Base-by-base conservation (phyloP, 352 stramenopile genomes). In the Pythium rishiriense region DNA sequence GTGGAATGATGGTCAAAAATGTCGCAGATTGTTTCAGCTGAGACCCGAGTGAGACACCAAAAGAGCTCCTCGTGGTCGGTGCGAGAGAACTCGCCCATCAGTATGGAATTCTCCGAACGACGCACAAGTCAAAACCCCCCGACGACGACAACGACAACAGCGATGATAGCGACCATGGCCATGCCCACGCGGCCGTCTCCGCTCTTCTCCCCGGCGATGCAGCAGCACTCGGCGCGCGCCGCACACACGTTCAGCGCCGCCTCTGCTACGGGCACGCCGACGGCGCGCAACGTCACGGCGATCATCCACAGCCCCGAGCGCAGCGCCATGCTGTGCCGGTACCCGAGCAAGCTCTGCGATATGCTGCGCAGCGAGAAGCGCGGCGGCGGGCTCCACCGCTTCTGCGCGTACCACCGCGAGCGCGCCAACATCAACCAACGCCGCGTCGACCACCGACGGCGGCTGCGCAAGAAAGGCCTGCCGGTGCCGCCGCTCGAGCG, bases 301-400 rank as follows among this genome's bases (percentile, higher is more conserved):
- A 62, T 62, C 11, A 62, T 67, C 31, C 49, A 67, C 51, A 67
- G 50, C 50, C 49, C 60, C 28, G 39, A 61, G 43, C 60, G 60
- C 60, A 61, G 49, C 42, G 31, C 60, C 19, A 54, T 67, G 62
- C 58, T 66, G 8, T 75, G 68, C 52, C 64, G 62, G 25, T 76
- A 76, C 46, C 60, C 69, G 17, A 72, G 58, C 62, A 76, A 76
- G 54, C 54, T 70, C n/a, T 76, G 69, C 54, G 58, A 68, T 46
- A 76, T 71, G 35, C n/a, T 70, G 14, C 69, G 69, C 24, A 71
- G 54, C 26, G 58, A 71, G 19, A 73, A 73, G 53, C 64, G 66
- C 15, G 61, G 57, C 12, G 69, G 69, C 8, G 61, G 61, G 6
- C 64, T 76, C 41, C 69, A 76, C 56, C 60, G 58, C 4, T 68